phyloP scores from a whole-genome alignment of 2,329 filamentous ascomycete species.

The Lachnellula willkommii region DNA sequence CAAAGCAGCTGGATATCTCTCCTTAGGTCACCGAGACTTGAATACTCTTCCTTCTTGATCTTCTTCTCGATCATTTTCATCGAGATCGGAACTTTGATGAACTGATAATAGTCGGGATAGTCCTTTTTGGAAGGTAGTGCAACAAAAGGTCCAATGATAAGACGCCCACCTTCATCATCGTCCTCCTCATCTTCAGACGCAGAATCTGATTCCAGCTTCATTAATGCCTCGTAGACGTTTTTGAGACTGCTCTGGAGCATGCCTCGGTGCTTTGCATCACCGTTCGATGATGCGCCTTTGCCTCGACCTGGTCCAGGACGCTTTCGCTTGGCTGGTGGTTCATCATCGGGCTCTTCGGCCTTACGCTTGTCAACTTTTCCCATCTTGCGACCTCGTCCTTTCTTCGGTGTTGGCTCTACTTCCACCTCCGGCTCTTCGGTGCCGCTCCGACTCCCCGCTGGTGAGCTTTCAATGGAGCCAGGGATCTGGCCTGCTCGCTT shows the following conservation, averaged over 20 bases:
- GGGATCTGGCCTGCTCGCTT: slow-evolving; percentile 43
- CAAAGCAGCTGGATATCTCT: slow-evolving; percentile 81
- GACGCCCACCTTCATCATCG: slow-evolving; percentile 58
- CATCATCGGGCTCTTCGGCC: slow-evolving; percentile 63
- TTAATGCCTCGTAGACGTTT: slow-evolving; percentile 70
- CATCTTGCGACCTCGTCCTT: slow-evolving; percentile 73
- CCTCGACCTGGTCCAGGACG: slow-evolving; percentile 69
- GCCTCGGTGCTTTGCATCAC: slow-evolving; percentile 66
- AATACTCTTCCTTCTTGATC: slow-evolving; percentile 95
- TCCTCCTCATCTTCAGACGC: slow-evolving; percentile 40
- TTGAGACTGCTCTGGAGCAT: slow-evolving; percentile 76
- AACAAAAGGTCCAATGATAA: slow-evolving; percentile 91
- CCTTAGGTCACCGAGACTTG: slow-evolving; percentile 70
- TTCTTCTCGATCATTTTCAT: slow-evolving; percentile 93
- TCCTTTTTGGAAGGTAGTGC: slow-evolving; percentile 83
- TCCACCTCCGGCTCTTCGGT: slow-evolving; percentile 68
- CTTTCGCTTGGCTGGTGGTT: slow-evolving; percentile 73
- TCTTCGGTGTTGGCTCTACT: slow-evolving; percentile 58
- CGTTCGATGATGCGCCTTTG: slow-evolving; percentile 36
- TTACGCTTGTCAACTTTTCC: slow-evolving; percentile 79
- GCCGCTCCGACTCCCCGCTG: slow-evolving; percentile 69
- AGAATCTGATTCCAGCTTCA: slow-evolving; percentile 69
- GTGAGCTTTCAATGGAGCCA: slow-evolving; percentile 58
- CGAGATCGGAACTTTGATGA: slow-evolving; percentile 88
- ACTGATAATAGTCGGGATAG: slow-evolving; percentile 91